Conservation (phyloP, 345 rosid genomes). For the Hibiscus trionum region DNA sequence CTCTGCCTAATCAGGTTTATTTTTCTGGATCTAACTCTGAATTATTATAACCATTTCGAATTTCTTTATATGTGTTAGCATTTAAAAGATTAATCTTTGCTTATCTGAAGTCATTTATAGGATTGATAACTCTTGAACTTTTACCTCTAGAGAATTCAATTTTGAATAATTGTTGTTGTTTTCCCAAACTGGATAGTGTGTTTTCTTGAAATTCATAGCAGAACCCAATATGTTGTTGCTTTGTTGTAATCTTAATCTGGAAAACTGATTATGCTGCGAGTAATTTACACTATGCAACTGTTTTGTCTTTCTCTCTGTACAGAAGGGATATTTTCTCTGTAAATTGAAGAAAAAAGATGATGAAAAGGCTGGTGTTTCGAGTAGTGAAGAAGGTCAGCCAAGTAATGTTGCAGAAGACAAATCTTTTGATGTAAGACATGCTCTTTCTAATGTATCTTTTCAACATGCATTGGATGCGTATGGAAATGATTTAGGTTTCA, state of each 20-base stretch:
- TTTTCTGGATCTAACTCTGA: neutral
- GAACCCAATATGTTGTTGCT: neutral
- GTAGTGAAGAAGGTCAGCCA: neutral
- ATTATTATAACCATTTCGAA: neutral
- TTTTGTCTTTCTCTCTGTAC: slow-evolving; percentile 3
- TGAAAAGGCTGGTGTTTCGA: neutral
- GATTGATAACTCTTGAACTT: neutral
- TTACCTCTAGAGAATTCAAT: too few relatives aligned
- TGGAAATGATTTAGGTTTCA: neutral
- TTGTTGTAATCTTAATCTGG: neutral
- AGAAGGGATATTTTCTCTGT: slow-evolving; percentile 16
- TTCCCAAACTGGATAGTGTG: neutral
- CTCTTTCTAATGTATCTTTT: neutral
- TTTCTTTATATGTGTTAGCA: neutral
- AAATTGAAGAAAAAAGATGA: too few relatives aligned
- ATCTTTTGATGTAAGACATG: neutral
- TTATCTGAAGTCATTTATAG: too few relatives aligned
- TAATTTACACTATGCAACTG: neutral
- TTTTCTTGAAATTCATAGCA: neutral
- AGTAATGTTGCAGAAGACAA: neutral
- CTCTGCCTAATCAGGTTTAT: slow-evolving; percentile 12
- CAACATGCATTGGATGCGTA: neutral
- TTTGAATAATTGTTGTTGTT: neutral
- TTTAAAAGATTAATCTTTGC: too few relatives aligned
- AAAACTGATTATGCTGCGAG: neutral